phyloP scores from a whole-genome alignment of 2,329 filamentous ascomycete genomes.

The Fonsecaea pedrosoi region DNA sequence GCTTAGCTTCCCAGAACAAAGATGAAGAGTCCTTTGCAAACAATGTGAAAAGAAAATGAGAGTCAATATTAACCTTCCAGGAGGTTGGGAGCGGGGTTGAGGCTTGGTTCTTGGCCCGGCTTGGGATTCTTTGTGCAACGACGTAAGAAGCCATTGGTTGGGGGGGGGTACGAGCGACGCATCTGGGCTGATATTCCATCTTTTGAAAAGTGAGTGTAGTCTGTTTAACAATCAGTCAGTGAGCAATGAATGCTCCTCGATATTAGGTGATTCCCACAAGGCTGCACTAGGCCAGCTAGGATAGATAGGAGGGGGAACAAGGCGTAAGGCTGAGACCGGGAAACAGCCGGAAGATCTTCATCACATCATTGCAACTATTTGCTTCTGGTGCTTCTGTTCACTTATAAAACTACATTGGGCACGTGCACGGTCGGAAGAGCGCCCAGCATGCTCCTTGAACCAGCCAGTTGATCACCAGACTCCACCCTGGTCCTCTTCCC shows the following conservation, averaged over 20 bases:
- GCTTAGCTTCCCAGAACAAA: neutral
- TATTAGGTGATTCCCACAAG: neutral
- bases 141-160: neutral
- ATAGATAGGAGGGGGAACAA: neutral
- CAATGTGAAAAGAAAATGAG: neutral
- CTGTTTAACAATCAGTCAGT: neutral
- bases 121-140: neutral
- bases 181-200: neutral
- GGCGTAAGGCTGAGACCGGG: neutral
- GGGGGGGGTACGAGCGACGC: neutral
- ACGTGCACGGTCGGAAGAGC: neutral
- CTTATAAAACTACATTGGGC: neutral
- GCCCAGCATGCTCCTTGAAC: neutral
- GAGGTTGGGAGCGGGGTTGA: neutral
- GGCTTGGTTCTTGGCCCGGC: neutral
- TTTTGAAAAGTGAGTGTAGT: neutral
- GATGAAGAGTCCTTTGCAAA: neutral
- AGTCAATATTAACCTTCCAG: neutral
- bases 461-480: neutral
- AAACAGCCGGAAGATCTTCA: neutral
- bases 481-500: conserved; percentile 1
- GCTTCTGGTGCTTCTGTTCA: neutral
- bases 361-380: neutral
- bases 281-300: neutral
- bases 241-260: no score